These are phyloP conservation scores for Penicillium canariense DNA, from an alignment of 495 filamentous ascomycete species.

Conservation along the genomic window DNA sequence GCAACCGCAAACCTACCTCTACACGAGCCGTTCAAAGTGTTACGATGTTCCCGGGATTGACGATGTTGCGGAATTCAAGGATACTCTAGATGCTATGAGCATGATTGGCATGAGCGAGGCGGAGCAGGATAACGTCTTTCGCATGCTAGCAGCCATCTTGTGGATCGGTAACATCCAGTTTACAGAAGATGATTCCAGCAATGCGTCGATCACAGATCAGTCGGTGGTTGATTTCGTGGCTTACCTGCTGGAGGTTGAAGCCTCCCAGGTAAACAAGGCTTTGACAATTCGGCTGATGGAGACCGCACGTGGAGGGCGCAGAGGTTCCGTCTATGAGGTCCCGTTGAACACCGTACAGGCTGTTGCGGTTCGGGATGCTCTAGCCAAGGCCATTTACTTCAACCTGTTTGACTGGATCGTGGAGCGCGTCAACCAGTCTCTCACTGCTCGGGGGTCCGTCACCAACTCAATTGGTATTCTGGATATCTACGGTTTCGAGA, in stretches of 20 bases:
- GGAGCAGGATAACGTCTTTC: conserved; percentile 96
- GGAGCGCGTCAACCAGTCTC: conserved; percentile 81
- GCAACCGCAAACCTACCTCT: conserved; percentile 88
- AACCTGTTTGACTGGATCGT: conserved; percentile 99
- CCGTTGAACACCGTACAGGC: conserved; percentile 90
- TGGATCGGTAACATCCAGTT: conserved; percentile 97
- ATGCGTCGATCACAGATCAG: conserved; percentile 79
- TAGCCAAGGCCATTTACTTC: conserved; percentile 93
- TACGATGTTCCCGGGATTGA: conserved; percentile 91
- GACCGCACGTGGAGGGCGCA: conserved; percentile 76
- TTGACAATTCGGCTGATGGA: conserved; percentile 88
- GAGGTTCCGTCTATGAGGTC: conserved; percentile 84
- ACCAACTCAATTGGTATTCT: conserved; percentile 92
- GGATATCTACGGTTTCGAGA: conserved; percentile 99
- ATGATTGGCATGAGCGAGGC: conserved; percentile 83
- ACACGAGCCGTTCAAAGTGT: conserved; percentile 92
- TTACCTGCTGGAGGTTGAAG: conserved; percentile 87
- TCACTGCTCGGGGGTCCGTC: conserved; percentile 72
- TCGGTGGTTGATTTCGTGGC: conserved; percentile 92
- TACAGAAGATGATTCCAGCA: conserved; percentile 80
- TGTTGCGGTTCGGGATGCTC: conserved; percentile 86
- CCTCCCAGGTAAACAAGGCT: conserved; percentile 76
- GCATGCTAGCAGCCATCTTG: conserved; percentile 87
- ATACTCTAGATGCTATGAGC: conserved; percentile 91
- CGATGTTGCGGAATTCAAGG: conserved; percentile 84